phyloP scores from a whole-genome alignment of 2,329 filamentous ascomycete genomes.

The Aspergillus hiratsukae region DNA sequence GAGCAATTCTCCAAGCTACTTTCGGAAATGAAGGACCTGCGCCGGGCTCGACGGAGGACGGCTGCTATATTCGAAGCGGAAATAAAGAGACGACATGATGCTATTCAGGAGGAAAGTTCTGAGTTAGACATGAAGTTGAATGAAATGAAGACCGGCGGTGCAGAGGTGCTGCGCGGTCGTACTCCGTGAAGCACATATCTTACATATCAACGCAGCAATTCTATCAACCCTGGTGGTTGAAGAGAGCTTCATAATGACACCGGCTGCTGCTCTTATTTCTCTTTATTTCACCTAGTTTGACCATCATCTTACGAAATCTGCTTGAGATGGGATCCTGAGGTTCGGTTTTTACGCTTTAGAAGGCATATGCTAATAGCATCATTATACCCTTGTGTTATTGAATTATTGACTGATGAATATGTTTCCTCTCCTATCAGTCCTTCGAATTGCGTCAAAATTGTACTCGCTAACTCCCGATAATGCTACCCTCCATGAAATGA shows the following conservation, averaged over 20 bases:
- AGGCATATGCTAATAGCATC: conserved; percentile 4
- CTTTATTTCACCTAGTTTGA: not conserved
- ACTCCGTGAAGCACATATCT: conserved; percentile 15
- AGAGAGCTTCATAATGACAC: no score
- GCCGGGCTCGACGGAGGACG: conserved; percentile 51
- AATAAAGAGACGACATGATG: conserved; percentile 49
- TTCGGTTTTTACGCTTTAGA: not conserved
- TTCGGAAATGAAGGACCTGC: conserved; percentile 47
- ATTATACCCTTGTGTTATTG: conserved; percentile 5
- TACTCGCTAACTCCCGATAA: not conserved
- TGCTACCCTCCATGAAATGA: not conserved
- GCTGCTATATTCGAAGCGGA: conserved; percentile 53
- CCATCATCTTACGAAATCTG: not conserved
- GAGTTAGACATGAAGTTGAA: conserved; percentile 48
- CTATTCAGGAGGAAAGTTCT: conserved; percentile 46
- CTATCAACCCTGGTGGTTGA: not conserved
- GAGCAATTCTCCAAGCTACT: conserved; percentile 51
- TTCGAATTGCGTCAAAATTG: not conserved
- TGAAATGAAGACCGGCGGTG: conserved; percentile 53
- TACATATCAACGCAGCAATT: not conserved
- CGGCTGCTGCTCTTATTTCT: not conserved
- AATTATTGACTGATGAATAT: not conserved
- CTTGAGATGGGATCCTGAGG: not conserved
- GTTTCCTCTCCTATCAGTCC: not conserved
- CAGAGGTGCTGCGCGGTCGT: conserved; percentile 47